Percentiles rank a stretch among this genome's conserved stretches.
Conservation (phyloP, 345 rosid species). For the Moricandia arvensis region DNA sequence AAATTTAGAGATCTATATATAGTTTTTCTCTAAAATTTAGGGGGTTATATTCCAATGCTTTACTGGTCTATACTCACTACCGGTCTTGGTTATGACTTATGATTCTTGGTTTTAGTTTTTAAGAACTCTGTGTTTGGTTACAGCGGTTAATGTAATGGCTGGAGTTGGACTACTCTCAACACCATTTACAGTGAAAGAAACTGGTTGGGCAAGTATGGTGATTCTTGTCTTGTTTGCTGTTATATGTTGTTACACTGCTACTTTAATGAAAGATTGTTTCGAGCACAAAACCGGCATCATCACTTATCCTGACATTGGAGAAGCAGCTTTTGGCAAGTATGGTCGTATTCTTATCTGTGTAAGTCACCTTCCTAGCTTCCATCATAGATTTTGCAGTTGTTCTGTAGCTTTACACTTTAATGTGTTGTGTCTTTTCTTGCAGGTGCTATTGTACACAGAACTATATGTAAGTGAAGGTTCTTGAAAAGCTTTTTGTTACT, state of each 20-base stretch:
- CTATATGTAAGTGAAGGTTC: constrained; percentile 61
- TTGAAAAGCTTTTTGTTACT: background rate
- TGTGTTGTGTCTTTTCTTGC: constrained; percentile 41
- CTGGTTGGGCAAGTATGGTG: constrained; percentile 77
- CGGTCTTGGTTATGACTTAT: background rate
- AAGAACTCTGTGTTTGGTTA: constrained; percentile 2
- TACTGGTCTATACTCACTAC: background rate
- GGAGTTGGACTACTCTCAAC: constrained; percentile 94
- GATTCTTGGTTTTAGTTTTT: background rate
- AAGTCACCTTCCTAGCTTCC: constrained; percentile 33
- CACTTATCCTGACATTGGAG: constrained; percentile 88
- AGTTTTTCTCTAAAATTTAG: background rate
- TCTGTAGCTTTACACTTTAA: constrained; percentile 16
- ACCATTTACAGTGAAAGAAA: constrained; percentile 70
- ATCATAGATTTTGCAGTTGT: background rate
- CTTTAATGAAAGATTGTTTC: constrained; percentile 78
- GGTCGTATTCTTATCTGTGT: constrained; percentile 83
- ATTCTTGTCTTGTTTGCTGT: constrained; percentile 55
- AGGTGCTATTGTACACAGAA: constrained; percentile 78
- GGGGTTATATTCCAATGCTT: background rate
- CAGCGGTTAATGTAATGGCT: constrained; percentile 84
- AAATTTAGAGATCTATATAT: background rate
- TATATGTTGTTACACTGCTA: constrained; percentile 81
- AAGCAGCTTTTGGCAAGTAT: constrained; percentile 90
- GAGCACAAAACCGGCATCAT: constrained; percentile 69